Conservation (phyloP, 2,329 filamentous ascomycete genomes). For the Fusarium nygamai region DNA sequence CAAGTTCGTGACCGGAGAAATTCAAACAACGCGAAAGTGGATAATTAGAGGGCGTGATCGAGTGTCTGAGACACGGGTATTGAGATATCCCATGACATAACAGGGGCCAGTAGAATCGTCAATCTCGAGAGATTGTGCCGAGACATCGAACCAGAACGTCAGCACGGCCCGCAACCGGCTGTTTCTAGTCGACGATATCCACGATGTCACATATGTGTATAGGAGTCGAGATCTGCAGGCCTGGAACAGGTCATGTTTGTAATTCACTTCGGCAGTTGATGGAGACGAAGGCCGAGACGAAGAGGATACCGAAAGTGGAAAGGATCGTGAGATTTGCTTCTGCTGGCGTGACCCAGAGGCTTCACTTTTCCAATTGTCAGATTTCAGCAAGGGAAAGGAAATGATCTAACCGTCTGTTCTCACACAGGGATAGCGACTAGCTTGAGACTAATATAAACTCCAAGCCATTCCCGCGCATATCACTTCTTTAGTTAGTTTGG, state of each 20-base stretch:
- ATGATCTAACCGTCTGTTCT: neutral
- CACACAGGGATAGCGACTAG: neutral
- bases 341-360: neutral
- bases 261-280: neutral
- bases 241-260: neutral
- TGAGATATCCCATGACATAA: neutral
- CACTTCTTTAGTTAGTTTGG: neutral
- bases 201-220: neutral
- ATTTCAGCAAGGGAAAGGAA: neutral
- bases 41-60: neutral
- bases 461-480: neutral
- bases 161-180: neutral
- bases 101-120: neutral
- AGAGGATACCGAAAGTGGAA: neutral
- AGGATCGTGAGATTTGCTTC: neutral
- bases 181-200: neutral
- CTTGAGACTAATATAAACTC: neutral
- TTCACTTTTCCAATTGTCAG: neutral
- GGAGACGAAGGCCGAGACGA: neutral
- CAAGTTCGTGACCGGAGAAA: neutral
- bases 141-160: neutral
- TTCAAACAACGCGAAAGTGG: neutral
- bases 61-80: neutral
- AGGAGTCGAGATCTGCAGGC: neutral
- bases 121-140: neutral